Evolutionary conservation across 2,329 filamentous ascomycete species (phyloP), one percentile per base, ranked within the genome.

Genomic region (Colletotrichum somersetense): DNA sequence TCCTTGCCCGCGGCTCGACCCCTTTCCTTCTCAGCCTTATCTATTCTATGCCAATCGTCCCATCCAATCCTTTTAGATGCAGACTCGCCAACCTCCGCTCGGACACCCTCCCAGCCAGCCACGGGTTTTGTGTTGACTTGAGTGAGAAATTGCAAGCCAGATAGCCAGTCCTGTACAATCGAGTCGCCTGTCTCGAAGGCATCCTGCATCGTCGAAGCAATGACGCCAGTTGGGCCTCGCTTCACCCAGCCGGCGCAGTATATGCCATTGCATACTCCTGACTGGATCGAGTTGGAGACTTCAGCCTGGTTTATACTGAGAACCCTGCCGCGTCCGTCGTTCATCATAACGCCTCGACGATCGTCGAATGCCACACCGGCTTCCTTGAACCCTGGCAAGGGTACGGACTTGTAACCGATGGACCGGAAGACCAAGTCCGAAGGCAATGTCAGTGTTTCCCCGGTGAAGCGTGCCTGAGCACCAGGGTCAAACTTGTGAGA

Each of bases 201-300:
- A 80, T 99, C 96, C 72, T 92, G 90, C 94, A 99, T 97, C 0
- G 96, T 99, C 40, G 92, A 95, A 1, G 96, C 96, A 80, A 99
- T 99, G 4, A 98, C 95, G 2, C 96, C 96, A 0, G 95, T 98
- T 0, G 96, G 96, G 0, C 96, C 96, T 46, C 92, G 89, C 84
- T 98, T 98, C 12, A 98, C 95, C 96, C 96, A 99, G 0, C 96
- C 96, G 20, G 96, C 93, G 75, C 95, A 97, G 82, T 99, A 99
- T 38, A 97, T 81, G 0, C 96, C 94, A 0, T 91, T 89, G 77
- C 80, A 89, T 78, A 75, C 84, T 77, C 73, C 86, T 82, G 75
- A 84, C 76, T 64, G 85, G 77, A 71, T 80, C 75, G 75, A 80
- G 74, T 79, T 72, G 74, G 79, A 76, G 23, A 73, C 50, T 63